phyloP scores from a whole-genome alignment of 179 eudicot species.

The Kewa caespitosa region DNA sequence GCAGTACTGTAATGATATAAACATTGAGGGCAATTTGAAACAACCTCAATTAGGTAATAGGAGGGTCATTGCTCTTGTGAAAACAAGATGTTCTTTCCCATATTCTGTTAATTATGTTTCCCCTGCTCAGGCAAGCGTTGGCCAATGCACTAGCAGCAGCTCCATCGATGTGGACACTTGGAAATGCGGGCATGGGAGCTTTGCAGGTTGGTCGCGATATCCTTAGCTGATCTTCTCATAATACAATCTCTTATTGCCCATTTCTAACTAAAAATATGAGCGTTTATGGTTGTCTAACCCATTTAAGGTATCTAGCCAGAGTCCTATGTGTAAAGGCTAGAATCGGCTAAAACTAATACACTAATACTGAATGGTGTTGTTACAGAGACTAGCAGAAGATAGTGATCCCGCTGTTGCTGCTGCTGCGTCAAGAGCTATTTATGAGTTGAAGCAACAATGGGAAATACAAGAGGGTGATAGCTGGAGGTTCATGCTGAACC shows the following conservation, averaged over 20 bases:
- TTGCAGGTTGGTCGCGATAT: slow-evolving; percentile 63
- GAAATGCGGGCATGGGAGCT: slow-evolving; percentile 99
- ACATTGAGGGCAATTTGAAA: no score
- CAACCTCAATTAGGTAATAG: no score
- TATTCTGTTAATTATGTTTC: neutral
- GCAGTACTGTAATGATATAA: no score
- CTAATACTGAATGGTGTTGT: neutral
- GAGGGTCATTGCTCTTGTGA: no score
- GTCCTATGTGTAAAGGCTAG: no score
- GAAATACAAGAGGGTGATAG: slow-evolving; percentile 91
- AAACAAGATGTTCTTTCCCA: neutral
- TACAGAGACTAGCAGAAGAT: slow-evolving; percentile 89
- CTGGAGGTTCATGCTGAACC: slow-evolving; percentile 77
- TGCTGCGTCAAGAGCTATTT: slow-evolving; percentile 79
- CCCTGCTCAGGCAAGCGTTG: slow-evolving; percentile 63
- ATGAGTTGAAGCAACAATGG: slow-evolving; percentile 88
- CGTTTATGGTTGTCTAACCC: no score
- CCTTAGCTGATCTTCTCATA: neutral
- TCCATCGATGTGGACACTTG: slow-evolving; percentile 98
- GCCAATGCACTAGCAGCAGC: slow-evolving; percentile 94
- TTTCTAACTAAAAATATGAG: no score
- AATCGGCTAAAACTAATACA: no score
- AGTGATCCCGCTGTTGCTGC: slow-evolving; percentile 88
- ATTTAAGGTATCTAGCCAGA: no score
- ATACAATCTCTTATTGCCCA: no score